Conservation (phyloP, 352 stramenopile genomes). For the Plasmopara viticola region DNA sequence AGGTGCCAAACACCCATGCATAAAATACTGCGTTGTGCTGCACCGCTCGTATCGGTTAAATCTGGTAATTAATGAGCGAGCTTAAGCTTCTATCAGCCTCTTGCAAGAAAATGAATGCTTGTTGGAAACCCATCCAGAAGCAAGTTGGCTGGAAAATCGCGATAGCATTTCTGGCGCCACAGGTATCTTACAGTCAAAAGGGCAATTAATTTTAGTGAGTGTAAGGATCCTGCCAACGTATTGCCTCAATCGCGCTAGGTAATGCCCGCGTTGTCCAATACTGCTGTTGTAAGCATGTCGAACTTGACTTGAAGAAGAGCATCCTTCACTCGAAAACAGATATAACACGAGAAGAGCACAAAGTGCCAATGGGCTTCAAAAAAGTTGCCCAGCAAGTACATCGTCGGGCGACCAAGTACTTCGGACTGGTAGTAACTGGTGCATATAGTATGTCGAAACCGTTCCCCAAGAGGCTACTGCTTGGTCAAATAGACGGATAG, state of each 20-base stretch:
- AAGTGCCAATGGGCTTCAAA: neutral
- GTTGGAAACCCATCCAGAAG: neutral
- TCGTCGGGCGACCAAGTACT: neutral
- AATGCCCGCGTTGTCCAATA: neutral
- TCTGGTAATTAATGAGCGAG: slow-evolving; percentile 1
- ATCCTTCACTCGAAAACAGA: neutral
- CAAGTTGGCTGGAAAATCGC: neutral
- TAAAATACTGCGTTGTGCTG: neutral
- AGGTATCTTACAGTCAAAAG: neutral
- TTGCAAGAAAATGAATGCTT: slow-evolving; percentile 24
- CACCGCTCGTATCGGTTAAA: neutral
- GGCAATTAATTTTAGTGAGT: neutral
- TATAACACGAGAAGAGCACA: neutral
- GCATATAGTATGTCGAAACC: neutral
- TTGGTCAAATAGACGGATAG: neutral
- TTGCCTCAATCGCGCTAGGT: neutral
- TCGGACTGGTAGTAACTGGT: neutral
- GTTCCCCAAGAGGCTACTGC: neutral
- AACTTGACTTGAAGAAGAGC: neutral
- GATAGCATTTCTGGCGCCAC: neutral
- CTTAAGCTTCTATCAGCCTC: slow-evolving; percentile 1
- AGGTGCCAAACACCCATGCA: neutral
- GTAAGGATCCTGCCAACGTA: neutral
- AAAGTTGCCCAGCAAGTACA: neutral
- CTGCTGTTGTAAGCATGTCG: neutral